Percentiles rank a stretch among this genome's conserved stretches.
Evolutionary conservation across 345 rosid species (phyloP).

Genomic region (Excoecaria cochinchinensis): DNA sequence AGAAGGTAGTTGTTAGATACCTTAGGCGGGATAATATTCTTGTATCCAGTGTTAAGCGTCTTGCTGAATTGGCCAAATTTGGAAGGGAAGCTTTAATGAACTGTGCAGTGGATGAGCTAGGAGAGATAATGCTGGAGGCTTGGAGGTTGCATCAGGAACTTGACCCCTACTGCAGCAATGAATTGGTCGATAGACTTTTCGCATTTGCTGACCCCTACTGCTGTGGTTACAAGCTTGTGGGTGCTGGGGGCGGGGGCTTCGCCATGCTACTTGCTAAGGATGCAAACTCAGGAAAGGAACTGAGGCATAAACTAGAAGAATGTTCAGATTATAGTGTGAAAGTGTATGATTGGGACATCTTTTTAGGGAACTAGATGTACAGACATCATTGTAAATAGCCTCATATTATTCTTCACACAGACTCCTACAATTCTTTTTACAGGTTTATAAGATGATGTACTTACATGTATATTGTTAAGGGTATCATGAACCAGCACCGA

Average conservation of each 20-base stretch:
- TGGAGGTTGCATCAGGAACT: conserved; percentile 98
- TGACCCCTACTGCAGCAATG: conserved; percentile 91
- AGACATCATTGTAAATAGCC: neutral
- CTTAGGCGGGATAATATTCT: conserved; percentile 81
- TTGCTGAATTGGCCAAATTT: conserved; percentile 69
- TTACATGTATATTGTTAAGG: too few relatives aligned
- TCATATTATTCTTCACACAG: neutral
- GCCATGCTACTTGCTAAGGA: conserved; percentile 70
- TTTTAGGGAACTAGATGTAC: conserved; percentile 14
- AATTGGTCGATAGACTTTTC: conserved; percentile 74
- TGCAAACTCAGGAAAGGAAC: conserved; percentile 44
- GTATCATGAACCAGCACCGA: too few relatives aligned
- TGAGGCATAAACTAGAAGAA: conserved; percentile 50
- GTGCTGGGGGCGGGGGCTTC: conserved; percentile 98
- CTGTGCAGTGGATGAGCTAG: conserved; percentile 67
- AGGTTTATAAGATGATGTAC: neutral
- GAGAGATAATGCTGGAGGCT: conserved; percentile 88
- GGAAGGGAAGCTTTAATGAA: conserved; percentile 96
- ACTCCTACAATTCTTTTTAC: neutral
- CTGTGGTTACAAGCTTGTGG: conserved; percentile 92
- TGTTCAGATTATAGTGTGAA: conserved; percentile 49
- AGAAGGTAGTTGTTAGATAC: conserved; percentile 85
- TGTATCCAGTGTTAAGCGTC: conserved; percentile 78
- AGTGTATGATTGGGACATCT: conserved; percentile 65
- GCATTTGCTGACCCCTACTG: conserved; percentile 64